Evolutionary conservation across 192 early-diverging fungal species (phyloP), one percentile per base, ranked within the genome.

Genomic region (Coemansia sp.): DNA sequence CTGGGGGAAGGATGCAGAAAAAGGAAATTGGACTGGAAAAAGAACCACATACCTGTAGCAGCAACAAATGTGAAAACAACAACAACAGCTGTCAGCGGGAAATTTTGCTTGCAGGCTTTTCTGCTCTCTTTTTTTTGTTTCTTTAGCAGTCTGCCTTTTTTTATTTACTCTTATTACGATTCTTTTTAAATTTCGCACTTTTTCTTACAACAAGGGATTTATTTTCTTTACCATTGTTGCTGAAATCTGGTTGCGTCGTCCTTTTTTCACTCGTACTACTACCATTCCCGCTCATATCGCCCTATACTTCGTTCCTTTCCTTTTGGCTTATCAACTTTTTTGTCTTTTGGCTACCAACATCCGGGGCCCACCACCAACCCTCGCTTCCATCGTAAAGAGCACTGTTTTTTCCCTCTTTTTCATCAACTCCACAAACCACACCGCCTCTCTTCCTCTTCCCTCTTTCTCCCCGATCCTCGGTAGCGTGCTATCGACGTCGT

Each of bases 121-220:
- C 26, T 2, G 29, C 16, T 53, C 10, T 53, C 29, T n/a, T n/a
- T 49, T 53, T 53, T 53, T 26, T 16, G 51, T 26, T 28, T 53
- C 51, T 6, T 15, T 53, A 53, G 51, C 29, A 28, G 51, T 16
- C 23, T 29, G 51, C 51, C 51, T 53, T 53, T 42, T n/a, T 48
- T 53, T 53, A 53, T 53, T 46, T 53, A 53, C 51, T 53, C 51
- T 52, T 52, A 29, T 53, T 53, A 53, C 51, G 51, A 29, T 53
- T 26, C 23, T 20, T 26, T 53, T 53, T 53, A 30, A 53, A 53
- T 53, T 53, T 53, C 51, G 51, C 51, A 53, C 26, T 53, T 53
- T 53, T 53, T 46, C 20, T 53, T 53, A 26, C 15, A 53, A 26
- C 51, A 53, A 21, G 51, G 23, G n/a, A n/a, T n/a, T n/a, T n/a